Conservation (phyloP, 2,329 filamentous ascomycete species). For the Ophiocordyceps camponoti-leonardi region DNA sequence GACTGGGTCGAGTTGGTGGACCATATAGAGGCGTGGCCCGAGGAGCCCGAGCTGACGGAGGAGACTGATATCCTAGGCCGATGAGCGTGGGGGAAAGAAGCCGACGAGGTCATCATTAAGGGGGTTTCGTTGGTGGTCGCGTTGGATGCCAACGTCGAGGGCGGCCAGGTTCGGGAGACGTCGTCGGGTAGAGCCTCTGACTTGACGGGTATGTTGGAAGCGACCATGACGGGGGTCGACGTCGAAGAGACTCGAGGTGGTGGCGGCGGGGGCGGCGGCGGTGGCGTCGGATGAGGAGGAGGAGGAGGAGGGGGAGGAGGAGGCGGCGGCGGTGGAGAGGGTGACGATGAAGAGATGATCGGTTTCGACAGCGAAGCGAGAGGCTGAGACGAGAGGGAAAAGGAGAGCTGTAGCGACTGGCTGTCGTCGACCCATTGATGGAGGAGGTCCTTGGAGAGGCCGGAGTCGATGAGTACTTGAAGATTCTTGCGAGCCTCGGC, state of each 20-base stretch:
- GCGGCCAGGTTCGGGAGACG: constrained; percentile 8
- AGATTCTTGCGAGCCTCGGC: constrained; percentile 27
- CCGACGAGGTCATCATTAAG: constrained; percentile 17
- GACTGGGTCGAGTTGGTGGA: constrained; percentile 23
- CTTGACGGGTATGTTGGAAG: too few relatives aligned
- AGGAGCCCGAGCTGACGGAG: constrained; percentile 31
- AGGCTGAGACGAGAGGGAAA: constrained; percentile 4
- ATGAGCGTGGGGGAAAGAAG: constrained; percentile 18
- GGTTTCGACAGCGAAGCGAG: constrained; percentile 4
- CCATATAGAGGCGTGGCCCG: constrained; percentile 28
- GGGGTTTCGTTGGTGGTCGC: constrained; percentile 6
- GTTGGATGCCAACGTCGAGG: constrained; percentile 2
- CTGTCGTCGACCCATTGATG: constrained; percentile 23
- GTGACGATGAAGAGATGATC: constrained; percentile 5
- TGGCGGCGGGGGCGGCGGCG: constrained; percentile 5
- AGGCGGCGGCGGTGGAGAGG: constrained; percentile 11
- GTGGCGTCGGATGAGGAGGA: constrained; percentile 3
- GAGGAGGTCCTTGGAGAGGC: constrained; percentile 23
- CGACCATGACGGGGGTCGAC: constrained; percentile 3
- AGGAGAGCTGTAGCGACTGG: constrained; percentile 15
- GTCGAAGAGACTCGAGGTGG: background rate
- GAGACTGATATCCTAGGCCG: constrained; percentile 29
- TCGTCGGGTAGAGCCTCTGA: constrained; percentile 12
- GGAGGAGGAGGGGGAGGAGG: constrained; percentile 7
- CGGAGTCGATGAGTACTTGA: constrained; percentile 26